phyloP scores from a whole-genome alignment of 75 land plant genomes.

The Azolla pinnata region DNA sequence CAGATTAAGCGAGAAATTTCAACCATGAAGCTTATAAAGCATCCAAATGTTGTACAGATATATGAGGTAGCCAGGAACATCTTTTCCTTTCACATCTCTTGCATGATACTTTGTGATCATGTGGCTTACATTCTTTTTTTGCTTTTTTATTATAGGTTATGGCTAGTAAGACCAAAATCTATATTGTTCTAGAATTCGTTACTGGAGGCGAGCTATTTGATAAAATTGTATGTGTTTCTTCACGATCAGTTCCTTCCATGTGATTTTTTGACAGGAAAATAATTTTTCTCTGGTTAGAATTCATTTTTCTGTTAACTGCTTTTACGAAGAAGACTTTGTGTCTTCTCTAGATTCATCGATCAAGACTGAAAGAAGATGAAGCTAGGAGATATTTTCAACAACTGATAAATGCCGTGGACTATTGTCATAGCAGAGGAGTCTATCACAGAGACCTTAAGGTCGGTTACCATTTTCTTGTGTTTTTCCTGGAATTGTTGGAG shows the following conservation, averaged over 20 bases:
- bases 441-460: no score
- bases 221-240: conserved; percentile 59
- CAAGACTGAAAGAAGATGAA: conserved; percentile 53
- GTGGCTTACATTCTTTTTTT: no score
- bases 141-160: conserved; percentile 42
- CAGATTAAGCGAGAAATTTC: no score
- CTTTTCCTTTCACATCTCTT: no score
- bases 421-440: no score
- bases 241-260: background rate
- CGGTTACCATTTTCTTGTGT: no score
- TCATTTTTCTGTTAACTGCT: background rate
- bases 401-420: conserved; percentile 65
- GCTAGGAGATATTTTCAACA: conserved; percentile 65
- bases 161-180: conserved; percentile 89
- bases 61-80: no score
- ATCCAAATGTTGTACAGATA: no score
- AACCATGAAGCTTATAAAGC: no score
- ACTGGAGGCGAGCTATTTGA: conserved; percentile 84
- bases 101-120: no score
- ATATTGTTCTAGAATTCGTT: conserved; percentile 77
- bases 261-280: background rate
- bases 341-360: conserved; percentile 27
- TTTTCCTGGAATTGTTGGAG: no score
- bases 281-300: background rate
- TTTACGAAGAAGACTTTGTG: background rate